Percentiles rank a stretch among this genome's conserved stretches.
Evolutionary conservation across 345 rosid genomes (phyloP).

Genomic region (Bruguiera parviflora): DNA sequence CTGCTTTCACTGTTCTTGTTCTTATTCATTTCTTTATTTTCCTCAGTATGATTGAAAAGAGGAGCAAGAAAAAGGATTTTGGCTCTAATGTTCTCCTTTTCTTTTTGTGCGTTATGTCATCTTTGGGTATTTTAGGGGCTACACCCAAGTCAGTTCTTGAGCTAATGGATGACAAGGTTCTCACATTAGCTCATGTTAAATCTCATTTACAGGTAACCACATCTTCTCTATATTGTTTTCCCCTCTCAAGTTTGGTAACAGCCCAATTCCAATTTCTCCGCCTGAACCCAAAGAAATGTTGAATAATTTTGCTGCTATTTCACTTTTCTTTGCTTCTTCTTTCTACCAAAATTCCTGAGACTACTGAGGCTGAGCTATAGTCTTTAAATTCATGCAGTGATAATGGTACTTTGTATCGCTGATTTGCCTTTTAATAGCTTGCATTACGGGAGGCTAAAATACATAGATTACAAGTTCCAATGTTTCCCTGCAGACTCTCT

Average conservation of each 20-base stretch:
- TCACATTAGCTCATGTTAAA: conserved; percentile 97
- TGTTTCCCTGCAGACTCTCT: conserved; percentile 44
- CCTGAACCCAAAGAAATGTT: background rate
- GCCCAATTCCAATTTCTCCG: background rate
- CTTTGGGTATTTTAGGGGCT: conserved; percentile 55
- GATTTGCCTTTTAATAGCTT: conserved; percentile 25
- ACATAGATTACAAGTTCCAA: conserved; percentile 45
- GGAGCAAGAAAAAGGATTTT: conserved; percentile 10
- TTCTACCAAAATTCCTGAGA: background rate
- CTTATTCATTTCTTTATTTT: conserved; percentile 4
- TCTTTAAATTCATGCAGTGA: conserved; percentile 5
- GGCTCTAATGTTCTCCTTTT: conserved; percentile 16
- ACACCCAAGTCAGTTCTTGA: conserved; percentile 98
- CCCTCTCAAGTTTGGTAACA: background rate
- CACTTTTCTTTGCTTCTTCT: background rate
- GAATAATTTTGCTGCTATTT: background rate
- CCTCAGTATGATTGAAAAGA: conserved; percentile 1
- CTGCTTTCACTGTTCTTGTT: conserved; percentile 3
- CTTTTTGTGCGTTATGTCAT: background rate
- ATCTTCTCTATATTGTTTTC: background rate
- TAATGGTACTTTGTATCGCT: conserved; percentile 9
- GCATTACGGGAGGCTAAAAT: conserved; percentile 33
- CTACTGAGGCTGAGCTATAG: background rate
- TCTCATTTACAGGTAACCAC: conserved; percentile 81
- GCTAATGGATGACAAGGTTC: conserved; percentile 99